Conservation (phyloP, 306 rosid species). For the Alnus glutinosa region DNA sequence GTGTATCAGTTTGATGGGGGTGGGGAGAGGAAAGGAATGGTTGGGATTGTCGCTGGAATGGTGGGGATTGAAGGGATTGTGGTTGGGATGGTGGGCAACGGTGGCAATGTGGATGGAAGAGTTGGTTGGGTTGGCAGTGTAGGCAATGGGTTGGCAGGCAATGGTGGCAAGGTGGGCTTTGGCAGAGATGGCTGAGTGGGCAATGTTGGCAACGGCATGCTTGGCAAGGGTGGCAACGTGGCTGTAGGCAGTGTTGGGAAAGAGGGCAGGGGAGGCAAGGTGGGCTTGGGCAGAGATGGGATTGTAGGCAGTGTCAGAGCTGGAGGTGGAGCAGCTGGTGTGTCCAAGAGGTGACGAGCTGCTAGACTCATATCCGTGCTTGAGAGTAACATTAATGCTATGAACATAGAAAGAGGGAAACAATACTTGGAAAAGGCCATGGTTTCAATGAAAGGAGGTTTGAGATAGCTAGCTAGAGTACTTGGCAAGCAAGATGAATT, state of each 20-base stretch:
- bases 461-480: too few species aligned
- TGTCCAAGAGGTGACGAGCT: conserved; percentile 35
- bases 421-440: conserved; percentile 13
- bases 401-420: conserved; percentile 2
- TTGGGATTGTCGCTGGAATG: conserved; percentile 26
- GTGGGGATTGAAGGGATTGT: conserved; percentile 23
- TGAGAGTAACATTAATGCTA: conserved; percentile 18
- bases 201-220: not conserved
- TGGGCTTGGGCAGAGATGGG: conserved; percentile 19
- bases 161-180: not conserved
- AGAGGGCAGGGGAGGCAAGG: conserved; percentile 8
- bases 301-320: conserved; percentile 21
- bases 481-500: not conserved
- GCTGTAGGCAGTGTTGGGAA: not conserved
- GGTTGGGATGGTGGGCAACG: conserved; percentile 20
- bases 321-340: conserved; percentile 34
- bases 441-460: not conserved
- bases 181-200: conserved; percentile 10
- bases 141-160: conserved; percentile 10
- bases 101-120: conserved; percentile 29
- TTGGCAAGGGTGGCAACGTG: conserved; percentile 11
- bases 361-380: conserved; percentile 27
- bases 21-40: conserved; percentile 18
- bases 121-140: conserved; percentile 29
- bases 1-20: conserved; percentile 30